Evolutionary conservation across 139 green algal species (phyloP).

Genomic region (Penium margaritaceum): DNA sequence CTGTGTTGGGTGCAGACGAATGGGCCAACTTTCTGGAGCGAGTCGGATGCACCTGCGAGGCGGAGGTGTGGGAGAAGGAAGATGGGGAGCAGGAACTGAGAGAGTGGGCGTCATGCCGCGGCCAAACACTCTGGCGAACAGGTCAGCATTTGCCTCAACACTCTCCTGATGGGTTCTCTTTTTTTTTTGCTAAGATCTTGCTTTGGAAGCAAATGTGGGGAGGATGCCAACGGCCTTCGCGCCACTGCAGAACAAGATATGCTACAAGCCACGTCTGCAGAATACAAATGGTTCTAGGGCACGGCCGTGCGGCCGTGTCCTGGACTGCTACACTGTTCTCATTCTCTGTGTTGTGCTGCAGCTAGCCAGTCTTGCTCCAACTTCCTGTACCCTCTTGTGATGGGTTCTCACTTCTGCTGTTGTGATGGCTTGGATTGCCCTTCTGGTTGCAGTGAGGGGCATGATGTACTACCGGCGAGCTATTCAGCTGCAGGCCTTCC

Average conservation of each 20-base stretch:
- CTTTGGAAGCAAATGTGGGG: too few relatives aligned
- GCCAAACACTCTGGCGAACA: conserved; percentile 22
- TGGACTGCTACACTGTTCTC: too few relatives aligned
- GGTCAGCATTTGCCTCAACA: neutral
- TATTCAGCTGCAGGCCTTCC: conserved; percentile 33
- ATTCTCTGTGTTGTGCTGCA: too few relatives aligned
- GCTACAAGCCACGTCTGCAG: too few relatives aligned
- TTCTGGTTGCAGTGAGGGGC: conserved; percentile 21
- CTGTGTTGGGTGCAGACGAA: conserved; percentile 13
- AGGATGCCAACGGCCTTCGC: too few relatives aligned
- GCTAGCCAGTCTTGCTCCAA: too few relatives aligned
- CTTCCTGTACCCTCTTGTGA: neutral
- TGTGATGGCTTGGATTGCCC: too few relatives aligned
- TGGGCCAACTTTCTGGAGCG: conserved; percentile 30
- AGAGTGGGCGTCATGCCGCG: conserved; percentile 20
- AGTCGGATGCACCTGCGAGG: conserved; percentile 13
- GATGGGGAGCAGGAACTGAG: conserved; percentile 10
- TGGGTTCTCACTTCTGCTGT: neutral
- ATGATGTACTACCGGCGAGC: conserved; percentile 44
- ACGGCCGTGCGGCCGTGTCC: too few relatives aligned
- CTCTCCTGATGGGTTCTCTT: neutral
- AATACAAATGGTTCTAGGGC: too few relatives aligned
- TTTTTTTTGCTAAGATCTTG: too few relatives aligned
- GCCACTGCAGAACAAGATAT: too few relatives aligned
- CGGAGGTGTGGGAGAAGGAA: conserved; percentile 1